phyloP scores from a whole-genome alignment of 192 early-diverging fungal genomes.

The Thamnidium elegans region DNA sequence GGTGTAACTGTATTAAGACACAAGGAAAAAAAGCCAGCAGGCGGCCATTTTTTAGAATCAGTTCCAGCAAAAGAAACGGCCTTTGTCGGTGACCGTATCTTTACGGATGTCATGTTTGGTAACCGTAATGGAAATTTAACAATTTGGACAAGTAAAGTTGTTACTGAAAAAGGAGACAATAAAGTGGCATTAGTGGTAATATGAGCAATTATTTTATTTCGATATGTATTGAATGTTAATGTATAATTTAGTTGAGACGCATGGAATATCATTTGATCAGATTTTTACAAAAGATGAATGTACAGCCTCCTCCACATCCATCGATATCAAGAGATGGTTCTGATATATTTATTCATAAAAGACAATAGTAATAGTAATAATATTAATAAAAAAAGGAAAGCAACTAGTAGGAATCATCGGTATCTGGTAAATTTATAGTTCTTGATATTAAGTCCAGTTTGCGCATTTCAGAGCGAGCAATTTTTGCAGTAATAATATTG shows the following conservation, averaged over 20 bases:
- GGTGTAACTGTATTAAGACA: slow-evolving; percentile 60
- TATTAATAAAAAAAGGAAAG: neutral
- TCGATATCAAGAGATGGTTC: neutral
- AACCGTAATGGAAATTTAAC: slow-evolving; percentile 71
- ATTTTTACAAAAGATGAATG: slow-evolving; percentile 15
- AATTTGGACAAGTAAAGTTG: slow-evolving; percentile 64
- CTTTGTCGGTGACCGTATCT: slow-evolving; percentile 83
- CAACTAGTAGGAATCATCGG: neutral
- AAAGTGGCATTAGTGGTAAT: slow-evolving; percentile 55
- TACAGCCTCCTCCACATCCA: slow-evolving; percentile 17
- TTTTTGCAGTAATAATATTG: neutral
- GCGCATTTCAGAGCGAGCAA: neutral
- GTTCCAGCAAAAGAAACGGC: slow-evolving; percentile 46
- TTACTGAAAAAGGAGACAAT: slow-evolving; percentile 79
- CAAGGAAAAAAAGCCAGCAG: slow-evolving; percentile 70
- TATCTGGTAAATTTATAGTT: slow-evolving; percentile 6
- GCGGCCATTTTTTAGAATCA: slow-evolving; percentile 56
- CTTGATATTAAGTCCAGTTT: slow-evolving; percentile 4
- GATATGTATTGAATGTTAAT: neutral
- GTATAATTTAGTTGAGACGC: slow-evolving; percentile 10
- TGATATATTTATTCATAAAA: neutral
- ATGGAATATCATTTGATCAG: slow-evolving; percentile 22
- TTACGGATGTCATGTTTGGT: slow-evolving; percentile 86
- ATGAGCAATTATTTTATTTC: neutral
- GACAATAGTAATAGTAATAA: neutral